Conservation (phyloP, 1,284 basidiomycete species). For the Ustilago cynodontis region DNA sequence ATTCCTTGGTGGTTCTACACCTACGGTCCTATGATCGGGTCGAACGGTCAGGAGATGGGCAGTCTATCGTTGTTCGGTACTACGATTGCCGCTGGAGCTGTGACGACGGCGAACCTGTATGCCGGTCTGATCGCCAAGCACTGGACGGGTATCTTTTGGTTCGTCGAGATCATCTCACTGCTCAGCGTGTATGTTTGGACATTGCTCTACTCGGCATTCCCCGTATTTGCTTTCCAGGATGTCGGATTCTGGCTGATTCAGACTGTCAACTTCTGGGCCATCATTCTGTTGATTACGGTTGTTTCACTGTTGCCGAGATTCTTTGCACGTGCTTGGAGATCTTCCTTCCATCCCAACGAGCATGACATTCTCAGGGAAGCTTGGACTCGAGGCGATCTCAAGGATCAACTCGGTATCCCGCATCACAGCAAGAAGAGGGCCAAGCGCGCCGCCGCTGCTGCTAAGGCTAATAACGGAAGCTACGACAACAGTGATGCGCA, state of each 20-base stretch:
- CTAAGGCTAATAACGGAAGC: neutral
- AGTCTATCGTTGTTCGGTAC: conserved; percentile 88
- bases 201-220: conserved; percentile 60
- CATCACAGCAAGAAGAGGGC: conserved; percentile 40
- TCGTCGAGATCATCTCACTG: conserved; percentile 58
- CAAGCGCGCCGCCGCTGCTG: conserved; percentile 23
- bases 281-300: conserved; percentile 56
- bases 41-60: conserved; percentile 70
- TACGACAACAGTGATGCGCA: conserved; percentile 14
- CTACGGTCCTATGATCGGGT: conserved; percentile 69
- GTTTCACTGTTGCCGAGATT: conserved; percentile 62
- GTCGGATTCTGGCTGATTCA: conserved; percentile 57
- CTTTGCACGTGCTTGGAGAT: conserved; percentile 53
- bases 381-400: conserved; percentile 62
- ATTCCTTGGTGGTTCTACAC: conserved; percentile 85
- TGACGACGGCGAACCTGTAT: conserved; percentile 81
- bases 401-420: conserved; percentile 56
- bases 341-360: conserved; percentile 59
- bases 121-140: conserved; percentile 56
- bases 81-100: conserved; percentile 86
- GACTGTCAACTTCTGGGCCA: conserved; percentile 61
- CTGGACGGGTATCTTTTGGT: conserved; percentile 61
- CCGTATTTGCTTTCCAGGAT: conserved; percentile 46
- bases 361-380: conserved; percentile 62
- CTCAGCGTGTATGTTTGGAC: conserved; percentile 61